Percentiles rank a stretch among this genome's conserved stretches.
These are phyloP conservation scores for Apodospora peruviana DNA, from an alignment of 495 filamentous ascomycete genomes.

Conservation along the genomic window DNA sequence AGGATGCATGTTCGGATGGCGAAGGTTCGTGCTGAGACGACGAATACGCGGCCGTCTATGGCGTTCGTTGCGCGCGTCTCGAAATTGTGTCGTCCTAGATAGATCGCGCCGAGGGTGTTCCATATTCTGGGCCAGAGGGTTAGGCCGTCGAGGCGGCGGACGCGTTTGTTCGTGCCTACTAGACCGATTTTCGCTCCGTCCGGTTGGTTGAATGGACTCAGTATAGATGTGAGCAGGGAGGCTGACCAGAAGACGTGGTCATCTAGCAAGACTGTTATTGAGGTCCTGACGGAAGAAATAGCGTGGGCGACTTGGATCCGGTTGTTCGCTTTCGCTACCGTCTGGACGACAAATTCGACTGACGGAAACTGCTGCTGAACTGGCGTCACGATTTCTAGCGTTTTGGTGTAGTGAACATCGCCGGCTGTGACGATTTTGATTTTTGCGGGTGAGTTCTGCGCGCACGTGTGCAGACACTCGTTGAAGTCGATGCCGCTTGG, in stretches of 20 bases:
- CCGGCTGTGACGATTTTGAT: slow-evolving; percentile 36
- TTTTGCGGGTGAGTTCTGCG: slow-evolving; percentile 23
- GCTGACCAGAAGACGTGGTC: slow-evolving; percentile 52
- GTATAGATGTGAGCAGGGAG: slow-evolving; percentile 34
- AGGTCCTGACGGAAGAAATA: slow-evolving; percentile 34
- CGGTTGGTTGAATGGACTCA: slow-evolving; percentile 48
- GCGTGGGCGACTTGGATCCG: slow-evolving; percentile 43
- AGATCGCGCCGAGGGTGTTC: slow-evolving; percentile 48
- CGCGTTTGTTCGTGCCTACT: slow-evolving; percentile 49
- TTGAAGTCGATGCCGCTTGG: slow-evolving; percentile 25
- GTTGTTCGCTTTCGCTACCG: slow-evolving; percentile 35
- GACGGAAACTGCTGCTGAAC: slow-evolving; percentile 6
- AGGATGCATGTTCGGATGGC: slow-evolving; percentile 45
- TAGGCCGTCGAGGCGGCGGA: slow-evolving; percentile 26
- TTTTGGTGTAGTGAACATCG: slow-evolving; percentile 9
- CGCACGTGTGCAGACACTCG: slow-evolving; percentile 26
- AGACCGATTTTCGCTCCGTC: slow-evolving; percentile 46
- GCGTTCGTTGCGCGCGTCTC: slow-evolving; percentile 49
- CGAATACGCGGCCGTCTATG: slow-evolving; percentile 52
- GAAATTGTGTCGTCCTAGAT: slow-evolving; percentile 55
- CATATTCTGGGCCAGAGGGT: slow-evolving; percentile 31
- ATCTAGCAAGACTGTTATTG: slow-evolving; percentile 45
- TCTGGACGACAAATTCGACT: slow-evolving; percentile 14
- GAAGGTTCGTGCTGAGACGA: slow-evolving; percentile 49
- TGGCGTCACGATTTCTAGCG: slow-evolving; percentile 6